Conservation (phyloP, 164 flowering plant species). For the Chimonanthus praecox region DNA sequence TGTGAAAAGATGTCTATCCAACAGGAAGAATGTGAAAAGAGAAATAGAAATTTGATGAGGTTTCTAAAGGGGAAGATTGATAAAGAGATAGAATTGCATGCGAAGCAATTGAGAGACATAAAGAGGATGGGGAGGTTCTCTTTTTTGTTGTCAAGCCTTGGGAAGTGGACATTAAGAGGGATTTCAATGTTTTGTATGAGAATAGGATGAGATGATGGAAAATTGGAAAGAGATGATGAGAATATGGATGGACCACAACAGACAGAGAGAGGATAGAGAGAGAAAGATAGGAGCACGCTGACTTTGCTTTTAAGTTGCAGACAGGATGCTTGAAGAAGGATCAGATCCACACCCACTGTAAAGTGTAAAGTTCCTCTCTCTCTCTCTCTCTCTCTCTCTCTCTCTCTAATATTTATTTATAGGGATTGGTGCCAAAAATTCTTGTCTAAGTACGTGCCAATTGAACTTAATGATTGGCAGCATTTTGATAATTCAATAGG, state of each 20-base stretch:
- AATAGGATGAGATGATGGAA: neutral
- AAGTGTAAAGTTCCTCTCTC: no score
- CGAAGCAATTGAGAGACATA: neutral
- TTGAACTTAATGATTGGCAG: neutral
- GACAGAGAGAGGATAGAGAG: neutral
- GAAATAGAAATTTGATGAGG: neutral
- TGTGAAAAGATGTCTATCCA: no score
- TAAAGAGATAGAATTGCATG: neutral
- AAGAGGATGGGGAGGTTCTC: neutral
- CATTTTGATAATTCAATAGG: no score
- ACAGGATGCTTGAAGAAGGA: conserved; percentile 9
- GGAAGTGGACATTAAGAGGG: neutral
- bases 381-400: no score
- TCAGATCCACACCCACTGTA: conserved; percentile 2
- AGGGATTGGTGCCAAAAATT: neutral
- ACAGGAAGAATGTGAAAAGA: no score
- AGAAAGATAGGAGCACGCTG: neutral
- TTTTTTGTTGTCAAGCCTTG: neutral
- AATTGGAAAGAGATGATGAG: neutral
- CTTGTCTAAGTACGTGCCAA: neutral
- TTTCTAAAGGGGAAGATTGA: neutral
- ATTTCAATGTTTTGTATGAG: neutral
- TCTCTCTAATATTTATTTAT: neutral
- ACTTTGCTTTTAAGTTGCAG: conserved; percentile 5
- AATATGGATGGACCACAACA: neutral